Base-by-base conservation (phyloP, 345 rosid genomes). In the Dipteronia dyeriana region DNA sequence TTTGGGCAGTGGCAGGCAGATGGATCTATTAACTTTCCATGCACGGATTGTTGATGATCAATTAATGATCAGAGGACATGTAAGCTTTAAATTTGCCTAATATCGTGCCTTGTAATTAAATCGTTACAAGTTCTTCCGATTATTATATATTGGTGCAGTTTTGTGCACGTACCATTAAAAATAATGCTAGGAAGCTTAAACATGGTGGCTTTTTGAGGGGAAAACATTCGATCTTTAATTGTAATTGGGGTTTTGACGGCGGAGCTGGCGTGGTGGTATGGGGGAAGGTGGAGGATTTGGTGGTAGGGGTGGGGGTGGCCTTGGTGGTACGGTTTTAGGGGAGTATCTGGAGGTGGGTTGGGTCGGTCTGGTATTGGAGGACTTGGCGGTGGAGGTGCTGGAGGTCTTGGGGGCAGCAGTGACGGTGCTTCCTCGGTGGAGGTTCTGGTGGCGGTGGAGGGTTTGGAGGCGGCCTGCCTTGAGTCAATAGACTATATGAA, bases 171-270 rank as follows among this genome's bases (percentile, higher is more conserved):
- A 72, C 43, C 68, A 78, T 70, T 61, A 79, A 81, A 65, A 78
- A 70, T 65, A 78, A 81, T 75, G 89, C 85, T 74, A 87, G 90
- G 82, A 85, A 87, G 75, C 88, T 85, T 9, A 73, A 41, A 9
- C 45, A 41, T 41, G 45, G 45, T 41, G 45, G 8, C 8, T 41
- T 41, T 10, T 0, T 41, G 45, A 41, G 45, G 45, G 10, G 45
- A 41, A 71, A 14, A 8, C 62, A 7, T 19, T 19, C 34, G 34
- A 31, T 31, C 25, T 57, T 57, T 61, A 78, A 76, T 70, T 68
- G 69, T n/a, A 62, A 23, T 16, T 7, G 13, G 1, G 10, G 3
- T 5, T 41, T 9, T 19, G 74, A 74, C 5, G 78, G 54, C 3
- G n/a, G 51, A 4, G 81, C 78, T 14, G 74, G 82, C 34, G 4